Conservation (phyloP, 2,329 filamentous ascomycete genomes). For the Diplodia mutila region DNA sequence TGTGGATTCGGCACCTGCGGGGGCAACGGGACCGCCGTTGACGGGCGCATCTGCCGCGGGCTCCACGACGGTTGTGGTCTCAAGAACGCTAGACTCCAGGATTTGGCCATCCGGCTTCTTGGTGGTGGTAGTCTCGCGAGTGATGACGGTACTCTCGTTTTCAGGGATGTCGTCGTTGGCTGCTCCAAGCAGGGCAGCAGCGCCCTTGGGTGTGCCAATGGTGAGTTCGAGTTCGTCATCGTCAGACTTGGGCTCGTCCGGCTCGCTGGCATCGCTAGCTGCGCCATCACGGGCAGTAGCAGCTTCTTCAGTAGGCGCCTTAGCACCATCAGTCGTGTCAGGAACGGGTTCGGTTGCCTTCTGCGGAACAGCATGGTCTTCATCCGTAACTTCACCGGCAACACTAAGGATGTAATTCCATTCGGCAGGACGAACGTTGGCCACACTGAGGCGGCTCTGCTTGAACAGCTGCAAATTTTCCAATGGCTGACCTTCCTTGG, state of each 20-base stretch:
- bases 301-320: neutral
- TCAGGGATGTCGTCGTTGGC: neutral
- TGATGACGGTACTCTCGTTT: neutral
- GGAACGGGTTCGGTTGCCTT: conserved; percentile 4
- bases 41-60: neutral
- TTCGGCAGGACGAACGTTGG: conserved; percentile 65
- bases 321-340: neutral
- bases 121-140: conserved; percentile 9
- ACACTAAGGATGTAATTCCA: conserved; percentile 66
- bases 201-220: conserved; percentile 24
- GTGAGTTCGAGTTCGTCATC: conserved; percentile 20
- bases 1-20: neutral
- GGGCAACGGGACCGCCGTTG: neutral
- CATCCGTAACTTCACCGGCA: conserved; percentile 33
- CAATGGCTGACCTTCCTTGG: conserved; percentile 59
- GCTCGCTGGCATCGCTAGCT: conserved; percentile 20
- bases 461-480: conserved; percentile 82
- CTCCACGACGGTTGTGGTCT: conserved; percentile 1
- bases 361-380: neutral
- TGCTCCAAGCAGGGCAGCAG: conserved; percentile 12
- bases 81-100: neutral
- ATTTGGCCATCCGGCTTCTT: conserved; percentile 10
- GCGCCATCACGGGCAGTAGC: neutral
- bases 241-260: conserved; percentile 12
- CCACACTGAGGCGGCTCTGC: conserved; percentile 81